A percentile compares a stretch with the other conserved stretches of the same genome.
These are phyloP conservation scores for Suzukiozyma palmioleophila DNA, from an alignment of 1,139 yeast genomes.

Conservation along the genomic window DNA sequence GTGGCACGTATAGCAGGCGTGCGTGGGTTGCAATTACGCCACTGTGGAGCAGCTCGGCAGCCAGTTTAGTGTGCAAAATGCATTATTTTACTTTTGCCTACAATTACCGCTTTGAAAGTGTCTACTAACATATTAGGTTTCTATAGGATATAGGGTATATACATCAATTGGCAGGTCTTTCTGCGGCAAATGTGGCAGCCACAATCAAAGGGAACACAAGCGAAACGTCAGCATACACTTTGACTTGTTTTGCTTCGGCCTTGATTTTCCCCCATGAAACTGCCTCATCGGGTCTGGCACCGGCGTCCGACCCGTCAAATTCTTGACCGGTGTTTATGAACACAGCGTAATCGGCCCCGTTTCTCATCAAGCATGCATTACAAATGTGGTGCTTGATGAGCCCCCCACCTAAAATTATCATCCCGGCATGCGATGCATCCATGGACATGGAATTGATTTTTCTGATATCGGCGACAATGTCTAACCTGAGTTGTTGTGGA, in stretches of 20 bases:
- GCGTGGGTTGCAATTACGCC: too few species aligned
- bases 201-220: conserved; percentile 93
- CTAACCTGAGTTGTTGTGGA: conserved; percentile 83
- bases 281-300: conserved; percentile 99
- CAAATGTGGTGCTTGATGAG: conserved; percentile 94
- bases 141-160: too few species aligned
- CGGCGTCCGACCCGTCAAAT: conserved; percentile 98
- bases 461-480: conserved; percentile 91
- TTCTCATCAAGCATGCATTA: conserved; percentile 97
- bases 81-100: too few species aligned
- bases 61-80: too few species aligned
- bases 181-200: conserved; percentile 89
- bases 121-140: too few species aligned
- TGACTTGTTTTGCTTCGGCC: conserved; percentile 86
- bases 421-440: conserved; percentile 95
- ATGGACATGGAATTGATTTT: conserved; percentile 87
- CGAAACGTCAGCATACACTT: conserved; percentile 95
- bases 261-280: conserved; percentile 98
- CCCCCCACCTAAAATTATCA: conserved; percentile 96
- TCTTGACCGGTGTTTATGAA: conserved; percentile 98
- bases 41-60: too few species aligned
- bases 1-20: too few species aligned
- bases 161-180: conserved; percentile 19
- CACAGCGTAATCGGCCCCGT: conserved; percentile 97
- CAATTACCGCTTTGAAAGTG: too few species aligned